These are phyloP conservation scores for Amanita polypyramis DNA, from an alignment of 768 basidiomycete genomes.

Conservation along the genomic window DNA sequence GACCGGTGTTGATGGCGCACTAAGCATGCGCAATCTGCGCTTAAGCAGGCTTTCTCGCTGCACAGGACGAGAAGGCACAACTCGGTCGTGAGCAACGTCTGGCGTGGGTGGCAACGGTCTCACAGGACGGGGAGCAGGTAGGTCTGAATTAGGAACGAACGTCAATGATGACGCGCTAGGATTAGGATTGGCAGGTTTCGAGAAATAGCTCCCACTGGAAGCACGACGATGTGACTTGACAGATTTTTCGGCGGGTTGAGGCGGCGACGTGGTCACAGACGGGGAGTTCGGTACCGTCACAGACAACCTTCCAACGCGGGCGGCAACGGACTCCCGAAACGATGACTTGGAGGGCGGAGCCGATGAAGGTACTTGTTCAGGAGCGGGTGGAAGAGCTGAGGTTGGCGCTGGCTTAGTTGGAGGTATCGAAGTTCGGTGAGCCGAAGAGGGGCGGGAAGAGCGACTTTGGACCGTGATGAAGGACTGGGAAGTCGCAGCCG, in stretches of 20 bases:
- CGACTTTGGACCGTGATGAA: conserved; percentile 9
- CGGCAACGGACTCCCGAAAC: conserved; percentile 48
- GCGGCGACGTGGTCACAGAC: conserved; percentile 49
- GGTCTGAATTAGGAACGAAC: conserved; percentile 10
- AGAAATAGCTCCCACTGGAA: conserved; percentile 23
- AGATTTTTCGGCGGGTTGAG: conserved; percentile 50
- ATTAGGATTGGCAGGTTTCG: background rate
- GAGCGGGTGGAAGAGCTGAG: conserved; percentile 41
- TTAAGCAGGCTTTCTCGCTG: conserved; percentile 38
- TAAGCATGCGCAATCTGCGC: conserved; percentile 59
- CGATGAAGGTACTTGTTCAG: conserved; percentile 2
- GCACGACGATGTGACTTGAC: conserved; percentile 24
- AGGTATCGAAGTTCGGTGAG: conserved; percentile 52
- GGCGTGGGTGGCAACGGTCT: conserved; percentile 35
- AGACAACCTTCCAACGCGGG: conserved; percentile 49
- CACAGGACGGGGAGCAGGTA: conserved; percentile 32
- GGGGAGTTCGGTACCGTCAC: conserved; percentile 55
- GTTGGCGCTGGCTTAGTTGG: conserved; percentile 64
- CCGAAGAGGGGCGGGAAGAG: conserved; percentile 17
- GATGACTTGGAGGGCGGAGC: conserved; percentile 21
- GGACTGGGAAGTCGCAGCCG: conserved; percentile 33
- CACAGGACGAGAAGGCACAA: conserved; percentile 10
- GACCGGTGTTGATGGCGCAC: conserved; percentile 37
- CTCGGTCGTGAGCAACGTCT: background rate
- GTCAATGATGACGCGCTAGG: conserved; percentile 6